phyloP scores from a whole-genome alignment of 2,329 filamentous ascomycete species.

The Aspergillus costaricaensis region DNA sequence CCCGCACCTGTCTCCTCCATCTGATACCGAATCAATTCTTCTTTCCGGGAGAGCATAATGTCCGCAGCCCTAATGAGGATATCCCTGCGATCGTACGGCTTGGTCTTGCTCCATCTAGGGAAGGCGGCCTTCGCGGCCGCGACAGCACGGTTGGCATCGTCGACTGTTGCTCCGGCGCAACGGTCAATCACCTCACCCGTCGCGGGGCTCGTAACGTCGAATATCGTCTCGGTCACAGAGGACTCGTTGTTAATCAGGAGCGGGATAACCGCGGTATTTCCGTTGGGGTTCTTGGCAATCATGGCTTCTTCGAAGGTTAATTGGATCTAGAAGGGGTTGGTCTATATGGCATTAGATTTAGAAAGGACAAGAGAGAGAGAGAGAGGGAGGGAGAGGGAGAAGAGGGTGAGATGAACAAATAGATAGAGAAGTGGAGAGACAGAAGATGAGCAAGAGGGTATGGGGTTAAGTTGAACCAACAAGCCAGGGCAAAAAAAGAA shows the following conservation, averaged over 20 bases:
- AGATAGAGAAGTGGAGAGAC: background rate
- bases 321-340: background rate
- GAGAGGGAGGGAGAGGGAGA: too few relatives aligned
- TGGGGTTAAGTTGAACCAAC: background rate
- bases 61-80: conserved; percentile 57
- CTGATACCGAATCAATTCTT: conserved; percentile 65
- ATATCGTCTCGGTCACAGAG: conserved; percentile 41
- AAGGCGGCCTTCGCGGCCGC: conserved; percentile 68
- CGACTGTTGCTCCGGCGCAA: conserved; percentile 58
- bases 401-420: background rate
- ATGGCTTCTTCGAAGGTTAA: conserved; percentile 7
- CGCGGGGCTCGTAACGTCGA: conserved; percentile 58
- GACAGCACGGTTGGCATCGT: conserved; percentile 58
- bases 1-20: conserved; percentile 58
- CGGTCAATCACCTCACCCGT: conserved; percentile 57
- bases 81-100: conserved; percentile 63
- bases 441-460: background rate
- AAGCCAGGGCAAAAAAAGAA: background rate
- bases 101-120: conserved; percentile 66
- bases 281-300: conserved; percentile 14
- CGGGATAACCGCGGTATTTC: conserved; percentile 32
- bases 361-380: too few relatives aligned
- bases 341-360: background rate
- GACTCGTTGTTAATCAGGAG: conserved; percentile 49
- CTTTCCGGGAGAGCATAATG: conserved; percentile 54